phyloP scores from a whole-genome alignment of 331 rosid species.

The Acacia concinna region DNA sequence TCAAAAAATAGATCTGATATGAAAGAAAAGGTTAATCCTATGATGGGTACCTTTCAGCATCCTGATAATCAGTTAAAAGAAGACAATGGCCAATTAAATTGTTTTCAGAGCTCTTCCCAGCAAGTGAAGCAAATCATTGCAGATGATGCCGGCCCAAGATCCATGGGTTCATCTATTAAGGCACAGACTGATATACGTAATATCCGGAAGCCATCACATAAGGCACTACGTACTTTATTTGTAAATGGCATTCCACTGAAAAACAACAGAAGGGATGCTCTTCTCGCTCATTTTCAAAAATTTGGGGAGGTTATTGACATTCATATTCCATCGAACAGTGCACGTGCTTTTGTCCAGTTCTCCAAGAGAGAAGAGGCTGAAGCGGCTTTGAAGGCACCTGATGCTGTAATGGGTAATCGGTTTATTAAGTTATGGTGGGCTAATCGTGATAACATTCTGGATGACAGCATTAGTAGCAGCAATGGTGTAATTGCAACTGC shows the following conservation, averaged over 20 bases:
- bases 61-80: conserved; percentile 61
- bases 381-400: conserved; percentile 93
- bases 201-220: conserved; percentile 76
- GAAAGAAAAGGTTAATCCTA: conserved; percentile 61
- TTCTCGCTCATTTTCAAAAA: conserved; percentile 86
- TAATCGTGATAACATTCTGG: conserved; percentile 88
- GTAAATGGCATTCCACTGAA: conserved; percentile 85
- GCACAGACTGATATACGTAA: conserved; percentile 52
- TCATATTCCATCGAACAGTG: conserved; percentile 79
- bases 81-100: conserved; percentile 49
- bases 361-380: conserved; percentile 99
- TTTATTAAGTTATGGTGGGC: conserved; percentile 99
- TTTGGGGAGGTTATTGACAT: conserved; percentile 91
- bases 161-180: conserved; percentile 53
- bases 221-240: conserved; percentile 87
- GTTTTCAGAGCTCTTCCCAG: conserved; percentile 47
- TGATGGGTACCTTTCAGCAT: conserved; percentile 49
- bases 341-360: conserved; percentile 94
- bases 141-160: conserved; percentile 57
- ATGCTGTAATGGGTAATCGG: conserved; percentile 99
- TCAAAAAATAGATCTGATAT: conserved; percentile 67
- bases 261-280: conserved; percentile 75
- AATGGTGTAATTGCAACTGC: conserved; percentile 54
- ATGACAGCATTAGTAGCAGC: conserved; percentile 51
- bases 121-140: conserved; percentile 62